A percentile compares a stretch with the other conserved stretches of the same genome.
phyloP scores from a whole-genome alignment of 495 filamentous ascomycete genomes.

The Barbatosphaeria neglecta region DNA sequence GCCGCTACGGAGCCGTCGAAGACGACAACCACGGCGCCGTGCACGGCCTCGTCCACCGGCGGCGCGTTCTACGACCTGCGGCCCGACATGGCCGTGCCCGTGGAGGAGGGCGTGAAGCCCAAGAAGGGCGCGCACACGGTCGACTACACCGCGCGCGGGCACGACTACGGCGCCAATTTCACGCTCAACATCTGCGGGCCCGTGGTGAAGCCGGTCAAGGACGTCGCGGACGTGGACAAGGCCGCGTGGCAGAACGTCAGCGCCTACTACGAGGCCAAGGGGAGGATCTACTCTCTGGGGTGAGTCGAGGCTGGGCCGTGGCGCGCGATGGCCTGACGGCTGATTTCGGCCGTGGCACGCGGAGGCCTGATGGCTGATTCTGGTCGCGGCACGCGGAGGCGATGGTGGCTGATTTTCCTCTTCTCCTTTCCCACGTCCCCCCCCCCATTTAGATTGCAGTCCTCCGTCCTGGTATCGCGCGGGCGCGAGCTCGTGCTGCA shows the following conservation, averaged over 20 bases:
- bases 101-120: slow-evolving; percentile 44
- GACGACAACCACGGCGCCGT: slow-evolving; percentile 43
- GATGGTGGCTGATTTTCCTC: no score
- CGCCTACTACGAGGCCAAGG: slow-evolving; percentile 70
- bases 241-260: slow-evolving; percentile 67
- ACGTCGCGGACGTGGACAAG: slow-evolving; percentile 58
- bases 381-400: no score
- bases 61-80: slow-evolving; percentile 87
- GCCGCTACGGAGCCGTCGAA: slow-evolving; percentile 2
- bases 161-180: slow-evolving; percentile 82
- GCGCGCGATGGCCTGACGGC: not conserved
- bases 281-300: slow-evolving; percentile 76
- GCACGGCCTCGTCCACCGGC: slow-evolving; percentile 64
- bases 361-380: no score
- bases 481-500: slow-evolving; percentile 87
- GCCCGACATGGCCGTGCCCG: slow-evolving; percentile 47
- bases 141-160: slow-evolving; percentile 75
- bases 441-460: slow-evolving; percentile 67
- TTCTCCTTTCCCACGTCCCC: no score
- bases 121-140: slow-evolving; percentile 42
- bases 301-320: slow-evolving; percentile 26
- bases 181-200: slow-evolving; percentile 89
- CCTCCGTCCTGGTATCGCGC: slow-evolving; percentile 57
- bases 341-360: no score
- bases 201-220: slow-evolving; percentile 62